These are phyloP conservation scores for Bipolaris cookei DNA, from an alignment of 2,329 filamentous ascomycete species.

Conservation along the genomic window DNA sequence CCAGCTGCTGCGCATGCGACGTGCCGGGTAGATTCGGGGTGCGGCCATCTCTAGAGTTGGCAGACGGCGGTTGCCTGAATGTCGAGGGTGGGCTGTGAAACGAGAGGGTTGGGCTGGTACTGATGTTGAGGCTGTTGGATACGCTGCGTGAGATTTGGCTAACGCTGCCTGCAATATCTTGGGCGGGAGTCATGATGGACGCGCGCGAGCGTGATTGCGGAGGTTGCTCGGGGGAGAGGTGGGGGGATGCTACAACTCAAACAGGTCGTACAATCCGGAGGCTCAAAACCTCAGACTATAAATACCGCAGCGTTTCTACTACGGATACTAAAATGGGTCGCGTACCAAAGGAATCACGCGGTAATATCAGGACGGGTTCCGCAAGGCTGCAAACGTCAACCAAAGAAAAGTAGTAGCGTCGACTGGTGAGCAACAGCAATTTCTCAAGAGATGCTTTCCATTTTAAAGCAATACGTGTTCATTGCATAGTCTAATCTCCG, in stretches of 20 bases:
- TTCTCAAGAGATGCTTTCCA: conserved; percentile 23
- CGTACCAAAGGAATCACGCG: conserved; percentile 9
- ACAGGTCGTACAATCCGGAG: conserved; percentile 23
- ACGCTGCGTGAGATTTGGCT: conserved; percentile 53
- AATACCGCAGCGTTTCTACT: background rate
- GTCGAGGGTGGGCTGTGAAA: conserved; percentile 77
- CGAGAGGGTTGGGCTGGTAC: conserved; percentile 74
- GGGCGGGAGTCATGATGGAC: conserved; percentile 45
- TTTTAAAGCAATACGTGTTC: conserved; percentile 15
- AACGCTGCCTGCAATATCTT: conserved; percentile 45
- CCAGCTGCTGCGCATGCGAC: conserved; percentile 45
- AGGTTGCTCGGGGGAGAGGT: conserved; percentile 23
- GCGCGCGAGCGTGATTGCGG: conserved; percentile 28
- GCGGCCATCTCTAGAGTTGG: conserved; percentile 47
- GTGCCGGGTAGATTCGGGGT: conserved; percentile 34
- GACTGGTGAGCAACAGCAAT: conserved; percentile 25
- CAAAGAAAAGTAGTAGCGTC: conserved; percentile 20
- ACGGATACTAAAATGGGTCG: background rate
- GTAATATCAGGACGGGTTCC: conserved; percentile 9
- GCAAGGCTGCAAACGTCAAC: conserved; percentile 18
- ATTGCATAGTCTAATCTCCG: conserved; percentile 12
- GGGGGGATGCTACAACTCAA: conserved; percentile 27
- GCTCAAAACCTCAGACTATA: conserved; percentile 7
- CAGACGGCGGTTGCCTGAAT: conserved; percentile 49
- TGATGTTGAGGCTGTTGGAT: conserved; percentile 70